These are phyloP conservation scores for Cicer chorassanicum DNA, from an alignment of 306 rosid genomes.

Conservation along the genomic window DNA sequence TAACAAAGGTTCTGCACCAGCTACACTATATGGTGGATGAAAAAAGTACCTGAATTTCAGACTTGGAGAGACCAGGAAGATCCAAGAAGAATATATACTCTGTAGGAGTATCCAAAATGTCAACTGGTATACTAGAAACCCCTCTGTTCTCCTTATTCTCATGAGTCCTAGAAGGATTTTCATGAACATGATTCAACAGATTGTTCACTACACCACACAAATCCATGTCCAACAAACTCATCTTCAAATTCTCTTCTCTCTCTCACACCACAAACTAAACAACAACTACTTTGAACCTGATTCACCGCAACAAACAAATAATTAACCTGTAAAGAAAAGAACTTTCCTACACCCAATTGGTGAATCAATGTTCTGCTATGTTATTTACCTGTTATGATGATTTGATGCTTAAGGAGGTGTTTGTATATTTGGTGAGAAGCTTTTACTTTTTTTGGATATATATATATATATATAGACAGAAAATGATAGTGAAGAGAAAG, in stretches of 20 bases:
- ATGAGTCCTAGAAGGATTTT: slow-evolving; percentile 42
- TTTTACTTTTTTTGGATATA: background rate
- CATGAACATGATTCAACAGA: slow-evolving; percentile 52
- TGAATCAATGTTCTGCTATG: background rate
- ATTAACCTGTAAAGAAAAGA: background rate
- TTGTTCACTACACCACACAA: slow-evolving; percentile 51
- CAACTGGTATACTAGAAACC: slow-evolving; percentile 54
- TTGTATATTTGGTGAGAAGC: background rate
- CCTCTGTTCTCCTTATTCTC: slow-evolving; percentile 46
- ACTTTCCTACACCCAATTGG: background rate
- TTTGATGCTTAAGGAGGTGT: background rate
- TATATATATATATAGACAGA: background rate
- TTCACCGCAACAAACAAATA: background rate
- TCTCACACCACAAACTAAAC: background rate
- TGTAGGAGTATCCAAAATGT: slow-evolving; percentile 64
- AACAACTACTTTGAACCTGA: background rate
- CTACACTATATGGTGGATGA: no score
- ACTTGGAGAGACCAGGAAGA: slow-evolving; percentile 73
- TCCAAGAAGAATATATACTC: slow-evolving; percentile 65
- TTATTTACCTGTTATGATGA: background rate
- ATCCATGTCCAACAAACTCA: slow-evolving; percentile 51
- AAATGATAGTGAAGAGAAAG: slow-evolving; percentile 42
- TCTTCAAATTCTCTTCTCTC: slow-evolving; percentile 22
- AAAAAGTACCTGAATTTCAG: slow-evolving; percentile 65
- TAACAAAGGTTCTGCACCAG: no score